Evolutionary conservation across 805 yeast species (phyloP), one percentile per base, ranked within the genome.

Genomic region (Brettanomyces sp.): DNA sequence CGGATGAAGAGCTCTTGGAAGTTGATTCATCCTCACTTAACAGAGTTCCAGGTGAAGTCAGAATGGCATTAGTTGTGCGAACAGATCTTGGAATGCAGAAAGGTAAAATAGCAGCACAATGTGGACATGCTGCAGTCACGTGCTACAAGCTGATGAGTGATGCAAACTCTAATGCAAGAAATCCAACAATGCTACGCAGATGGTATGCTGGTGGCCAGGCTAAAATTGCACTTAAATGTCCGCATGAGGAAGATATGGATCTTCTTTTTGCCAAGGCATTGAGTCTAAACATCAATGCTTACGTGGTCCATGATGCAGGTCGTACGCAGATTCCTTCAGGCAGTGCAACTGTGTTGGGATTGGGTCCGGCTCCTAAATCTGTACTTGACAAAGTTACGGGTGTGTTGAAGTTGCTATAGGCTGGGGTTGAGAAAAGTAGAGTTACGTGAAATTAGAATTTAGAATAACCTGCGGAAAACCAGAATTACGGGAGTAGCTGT

Each of bases 31-130:
- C 68, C 0, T 64, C 76, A 1, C 64, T 85, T 51, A 83, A 83
- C 54, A 79, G 75, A 14, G 65, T 84, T 3, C 85, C 85, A 1
- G 95, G 93, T 1, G 93, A 85, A 60, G 86, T 83, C 11, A 69
- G 85, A 56, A 84, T 91, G 96, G 89, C 93, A 0, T 68, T 93
- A 24, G 79, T 89, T 3, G 88, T 93, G 4, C 79, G 99, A 49
- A 85, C 82, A 28, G 99, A 93, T 61, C 68, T 93, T 49, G 82
- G 79, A 39, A 93, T 93, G 98, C 80, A 84, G 32, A 88, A 87
- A 64, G 99, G 99, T 22, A 93, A 93, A 60, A 82, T 86, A 3
- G 97, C 98, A 4, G 99, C 99, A 5, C 99, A 93, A 60, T 91
- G 98, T 64, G 82, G 89, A 36, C 99, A 93, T 67, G 99, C 99